phyloP scores from a whole-genome alignment of 2,329 filamentous ascomycete genomes.

The Coniochaeta sp. region DNA sequence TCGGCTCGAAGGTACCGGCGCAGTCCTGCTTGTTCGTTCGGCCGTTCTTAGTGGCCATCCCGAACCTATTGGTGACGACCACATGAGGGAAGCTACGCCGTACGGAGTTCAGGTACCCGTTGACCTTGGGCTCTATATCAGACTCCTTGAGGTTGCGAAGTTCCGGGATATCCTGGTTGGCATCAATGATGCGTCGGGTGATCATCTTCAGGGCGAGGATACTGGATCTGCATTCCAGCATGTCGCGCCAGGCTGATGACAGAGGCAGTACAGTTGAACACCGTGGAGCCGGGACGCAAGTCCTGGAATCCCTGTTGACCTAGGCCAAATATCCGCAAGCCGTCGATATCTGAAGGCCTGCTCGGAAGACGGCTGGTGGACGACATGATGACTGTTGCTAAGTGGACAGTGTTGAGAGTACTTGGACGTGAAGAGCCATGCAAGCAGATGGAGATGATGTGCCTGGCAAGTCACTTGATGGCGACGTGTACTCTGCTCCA shows the following conservation, averaged over 20 bases:
- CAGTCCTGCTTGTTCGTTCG: slow-evolving; percentile 6
- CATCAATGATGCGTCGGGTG: not conserved
- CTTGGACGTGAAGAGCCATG: no score
- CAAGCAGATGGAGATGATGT: no score
- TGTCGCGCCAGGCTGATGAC: not conserved
- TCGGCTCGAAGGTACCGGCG: not conserved
- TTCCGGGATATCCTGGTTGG: not conserved
- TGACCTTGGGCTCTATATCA: not conserved
- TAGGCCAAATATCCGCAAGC: not conserved
- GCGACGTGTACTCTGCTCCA: no score
- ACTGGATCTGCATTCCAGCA: not conserved
- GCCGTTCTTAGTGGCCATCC: slow-evolving; percentile 6
- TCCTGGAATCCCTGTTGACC: not conserved
- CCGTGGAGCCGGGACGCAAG: not conserved
- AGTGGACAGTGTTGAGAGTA: no score
- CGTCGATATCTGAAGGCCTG: not conserved
- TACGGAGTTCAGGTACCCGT: not conserved
- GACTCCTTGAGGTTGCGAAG: not conserved
- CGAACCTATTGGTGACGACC: not conserved
- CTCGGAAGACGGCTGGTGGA: no score
- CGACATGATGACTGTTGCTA: no score
- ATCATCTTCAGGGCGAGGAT: not conserved
- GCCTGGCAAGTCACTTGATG: no score
- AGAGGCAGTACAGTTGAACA: not conserved
- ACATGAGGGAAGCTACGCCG: slow-evolving; percentile 5